Conservation (phyloP, 345 rosid species). For the Lumnitzera racemosa region DNA sequence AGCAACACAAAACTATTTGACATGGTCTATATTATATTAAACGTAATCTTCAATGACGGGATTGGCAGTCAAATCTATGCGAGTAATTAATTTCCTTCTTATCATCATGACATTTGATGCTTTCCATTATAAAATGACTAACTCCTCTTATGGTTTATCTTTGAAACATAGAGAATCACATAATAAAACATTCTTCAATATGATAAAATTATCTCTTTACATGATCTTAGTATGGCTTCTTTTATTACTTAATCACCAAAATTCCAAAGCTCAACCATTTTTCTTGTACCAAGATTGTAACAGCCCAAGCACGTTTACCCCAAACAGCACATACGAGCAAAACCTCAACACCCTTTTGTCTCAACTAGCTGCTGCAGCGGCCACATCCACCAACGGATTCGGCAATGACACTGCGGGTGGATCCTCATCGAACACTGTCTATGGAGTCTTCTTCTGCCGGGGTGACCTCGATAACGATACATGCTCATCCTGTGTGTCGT, state of each 20-base stretch:
- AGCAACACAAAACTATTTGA: no score
- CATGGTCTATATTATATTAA: no score
- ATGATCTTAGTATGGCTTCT: no score
- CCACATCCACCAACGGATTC: not conserved
- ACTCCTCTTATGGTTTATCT: no score
- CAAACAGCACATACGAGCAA: slow-evolving; percentile 6
- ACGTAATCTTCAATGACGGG: no score
- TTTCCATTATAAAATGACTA: no score
- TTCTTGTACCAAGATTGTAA: not conserved
- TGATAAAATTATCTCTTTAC: no score
- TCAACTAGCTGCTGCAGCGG: slow-evolving; percentile 10
- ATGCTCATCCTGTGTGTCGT: slow-evolving; percentile 5
- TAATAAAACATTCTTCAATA: no score
- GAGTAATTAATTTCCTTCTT: no score
- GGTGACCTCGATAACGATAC: slow-evolving; percentile 6
- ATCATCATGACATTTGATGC: no score
- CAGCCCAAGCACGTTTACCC: not conserved
- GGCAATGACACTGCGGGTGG: not conserved
- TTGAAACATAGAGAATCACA: no score
- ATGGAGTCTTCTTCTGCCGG: slow-evolving; percentile 23
- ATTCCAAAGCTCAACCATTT: not conserved
- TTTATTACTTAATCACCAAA: not conserved
- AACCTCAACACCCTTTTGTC: slow-evolving; percentile 14
- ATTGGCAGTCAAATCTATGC: no score
- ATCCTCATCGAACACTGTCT: slow-evolving; percentile 6